Base-by-base conservation (phyloP, 352 stramenopile genomes). In the Phytophthora foliorum region DNA sequence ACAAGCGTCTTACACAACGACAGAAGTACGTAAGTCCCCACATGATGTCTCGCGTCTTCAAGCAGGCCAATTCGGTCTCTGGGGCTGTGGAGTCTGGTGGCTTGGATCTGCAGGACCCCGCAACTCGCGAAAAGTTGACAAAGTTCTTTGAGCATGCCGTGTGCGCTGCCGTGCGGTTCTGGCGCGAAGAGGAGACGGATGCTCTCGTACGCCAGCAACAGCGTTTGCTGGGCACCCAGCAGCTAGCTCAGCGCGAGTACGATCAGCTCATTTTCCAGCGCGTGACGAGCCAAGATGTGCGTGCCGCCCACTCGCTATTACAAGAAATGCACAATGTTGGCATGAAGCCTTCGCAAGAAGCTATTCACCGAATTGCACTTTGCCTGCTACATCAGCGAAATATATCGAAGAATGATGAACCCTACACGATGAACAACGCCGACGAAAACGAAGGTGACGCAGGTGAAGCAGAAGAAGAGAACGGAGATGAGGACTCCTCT, bases 251-350 rank as follows among this genome's bases (percentile, higher is more conserved):
- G 27, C 60, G 71, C 22, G 84, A 93, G 56, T 93, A 91, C 41
- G 86, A 92, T 38, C 69, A 86, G 38, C 67, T 93, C 39, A 88
- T 94, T 50, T 92, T 92, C 61, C 73, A 82, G 51, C 74, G 79
- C 13, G 81, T 86, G 24, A 79, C 76, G 25, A 70, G 74, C 14
- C 64, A 80, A 27, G 75, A 94, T 38, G 45, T 91, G 11, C 67
- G 69, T 6, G 72, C 77, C 5, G 85, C 84, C 27, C 86, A 83
- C 72, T 74, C 74, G 25, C 58, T 96, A 34, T 55, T 96, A 46
- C 84, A 94, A 60, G 83, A 93, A 55, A 91, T 96, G 84, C 88
- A 96, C 65, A 92, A 92, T 72, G 80, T 73, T 8, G 88, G 86
- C 19, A 66, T 86, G 57, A 75, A 84, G 50, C 88, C 88, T 25